Percentiles rank a stretch among this genome's conserved stretches.
phyloP scores from a whole-genome alignment of 208 protist species.

The Endotrypanum monterogeii region DNA sequence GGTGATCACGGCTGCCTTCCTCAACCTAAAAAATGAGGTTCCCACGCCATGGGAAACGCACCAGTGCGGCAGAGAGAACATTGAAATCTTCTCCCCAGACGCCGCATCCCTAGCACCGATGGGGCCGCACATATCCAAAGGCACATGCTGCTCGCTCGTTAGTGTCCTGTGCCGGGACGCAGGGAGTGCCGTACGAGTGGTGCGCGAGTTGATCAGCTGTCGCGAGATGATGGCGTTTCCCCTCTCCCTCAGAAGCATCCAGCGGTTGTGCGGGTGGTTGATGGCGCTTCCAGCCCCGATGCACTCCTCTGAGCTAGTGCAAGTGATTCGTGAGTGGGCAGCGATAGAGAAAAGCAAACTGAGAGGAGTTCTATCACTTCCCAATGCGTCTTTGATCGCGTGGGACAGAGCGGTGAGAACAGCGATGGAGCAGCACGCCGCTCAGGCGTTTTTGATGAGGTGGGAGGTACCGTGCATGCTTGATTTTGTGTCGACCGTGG shows the following conservation, averaged over 20 bases:
- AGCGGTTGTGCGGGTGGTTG: slow-evolving; percentile 12
- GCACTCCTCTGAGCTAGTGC: slow-evolving; percentile 5
- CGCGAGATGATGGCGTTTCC: background rate
- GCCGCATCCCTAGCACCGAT: background rate
- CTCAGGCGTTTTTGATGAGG: background rate
- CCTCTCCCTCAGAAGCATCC: background rate
- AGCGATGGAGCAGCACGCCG: background rate
- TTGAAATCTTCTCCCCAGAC: background rate
- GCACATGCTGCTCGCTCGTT: background rate
- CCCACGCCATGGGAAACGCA: background rate
- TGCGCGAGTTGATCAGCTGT: slow-evolving; percentile 1
- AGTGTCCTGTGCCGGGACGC: background rate
- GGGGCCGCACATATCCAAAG: background rate
- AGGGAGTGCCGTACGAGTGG: slow-evolving; percentile 1
- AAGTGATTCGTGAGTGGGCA: background rate
- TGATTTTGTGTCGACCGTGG: background rate
- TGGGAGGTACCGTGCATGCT: background rate
- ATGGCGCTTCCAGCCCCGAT: slow-evolving; percentile 4
- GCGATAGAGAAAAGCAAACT: background rate
- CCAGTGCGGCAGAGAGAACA: background rate
- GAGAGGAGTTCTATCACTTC: background rate
- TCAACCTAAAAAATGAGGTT: slow-evolving; percentile 3
- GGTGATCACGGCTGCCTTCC: slow-evolving; percentile 1
- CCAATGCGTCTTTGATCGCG: background rate
- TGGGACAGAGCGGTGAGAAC: slow-evolving; percentile 7